A percentile compares a stretch with the other conserved stretches of the same genome.
These are phyloP conservation scores for Dictyostelium discoideum DNA, from an alignment of 78 protist species.

Conservation along the genomic window DNA sequence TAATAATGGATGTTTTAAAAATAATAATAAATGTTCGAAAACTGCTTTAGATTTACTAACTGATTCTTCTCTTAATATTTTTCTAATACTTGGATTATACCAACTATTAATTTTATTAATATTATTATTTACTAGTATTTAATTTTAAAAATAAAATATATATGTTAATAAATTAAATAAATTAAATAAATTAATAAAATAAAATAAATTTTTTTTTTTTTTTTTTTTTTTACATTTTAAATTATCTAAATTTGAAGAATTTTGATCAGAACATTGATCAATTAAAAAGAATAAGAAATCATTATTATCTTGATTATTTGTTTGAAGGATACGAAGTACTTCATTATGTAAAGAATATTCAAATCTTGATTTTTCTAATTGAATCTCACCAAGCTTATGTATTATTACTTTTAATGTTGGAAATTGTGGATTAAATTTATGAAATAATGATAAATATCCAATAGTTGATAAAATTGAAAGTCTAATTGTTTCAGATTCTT, in stretches of 20 bases:
- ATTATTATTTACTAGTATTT: not conserved
- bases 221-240: not conserved
- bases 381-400: not conserved
- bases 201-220: not conserved
- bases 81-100: conserved; percentile 26
- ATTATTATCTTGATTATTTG: conserved; percentile 41
- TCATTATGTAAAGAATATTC: conserved; percentile 2
- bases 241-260: not conserved
- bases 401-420: conserved; percentile 54
- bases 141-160: not conserved
- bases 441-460: conserved; percentile 24
- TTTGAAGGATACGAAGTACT: not conserved
- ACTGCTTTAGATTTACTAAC: conserved; percentile 17
- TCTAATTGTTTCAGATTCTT: conserved; percentile 33
- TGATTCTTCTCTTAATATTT: not conserved
- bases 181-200: not conserved
- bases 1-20: conserved; percentile 66
- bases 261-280: conserved; percentile 33
- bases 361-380: not conserved
- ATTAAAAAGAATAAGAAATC: conserved; percentile 55
- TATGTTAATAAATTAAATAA: not conserved
- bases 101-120: conserved; percentile 7
- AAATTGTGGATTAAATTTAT: conserved; percentile 46
- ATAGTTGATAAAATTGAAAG: conserved; percentile 26
- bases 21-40: conserved; percentile 55